phyloP scores from a whole-genome alignment of 495 filamentous ascomycete species.

The Penicillium longicatenatum region DNA sequence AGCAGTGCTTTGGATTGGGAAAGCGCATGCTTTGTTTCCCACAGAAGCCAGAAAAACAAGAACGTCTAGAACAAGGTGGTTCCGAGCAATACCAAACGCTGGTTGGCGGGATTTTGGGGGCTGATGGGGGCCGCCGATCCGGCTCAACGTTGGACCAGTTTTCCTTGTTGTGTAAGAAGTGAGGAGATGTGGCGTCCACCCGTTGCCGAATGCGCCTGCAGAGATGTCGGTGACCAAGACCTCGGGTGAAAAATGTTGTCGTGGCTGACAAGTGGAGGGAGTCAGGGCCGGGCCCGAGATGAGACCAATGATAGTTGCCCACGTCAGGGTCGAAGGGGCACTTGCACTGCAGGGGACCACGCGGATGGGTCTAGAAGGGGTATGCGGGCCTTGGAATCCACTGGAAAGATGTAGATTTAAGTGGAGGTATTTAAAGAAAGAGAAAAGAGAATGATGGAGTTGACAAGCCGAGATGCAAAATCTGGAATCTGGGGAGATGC shows the following conservation, averaged over 20 bases:
- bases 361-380: conserved; percentile 28
- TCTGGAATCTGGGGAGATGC: conserved; percentile 3
- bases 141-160: conserved; percentile 34
- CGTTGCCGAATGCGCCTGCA: conserved; percentile 23
- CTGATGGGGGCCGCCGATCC: conserved; percentile 31
- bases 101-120: conserved; percentile 28
- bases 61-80: conserved; percentile 42
- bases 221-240: conserved; percentile 35
- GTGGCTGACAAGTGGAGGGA: conserved; percentile 26
- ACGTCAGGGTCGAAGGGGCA: conserved; percentile 39
- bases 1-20: conserved; percentile 15
- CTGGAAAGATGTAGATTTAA: conserved; percentile 6
- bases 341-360: conserved; percentile 29
- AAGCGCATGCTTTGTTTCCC: conserved; percentile 26
- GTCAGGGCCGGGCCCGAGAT: conserved; percentile 30
- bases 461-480: neutral
- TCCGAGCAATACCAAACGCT: conserved; percentile 13
- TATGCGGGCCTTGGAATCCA: conserved; percentile 9
- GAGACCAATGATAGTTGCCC: conserved; percentile 44
- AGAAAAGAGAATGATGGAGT: neutral
- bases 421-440: conserved; percentile 4
- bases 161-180: conserved; percentile 18
- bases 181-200: conserved; percentile 25
- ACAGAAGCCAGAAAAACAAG: conserved; percentile 20
- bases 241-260: conserved; percentile 19